Conservation (phyloP, 1,284 basidiomycete genomes). For the Abortiporus biennis region DNA sequence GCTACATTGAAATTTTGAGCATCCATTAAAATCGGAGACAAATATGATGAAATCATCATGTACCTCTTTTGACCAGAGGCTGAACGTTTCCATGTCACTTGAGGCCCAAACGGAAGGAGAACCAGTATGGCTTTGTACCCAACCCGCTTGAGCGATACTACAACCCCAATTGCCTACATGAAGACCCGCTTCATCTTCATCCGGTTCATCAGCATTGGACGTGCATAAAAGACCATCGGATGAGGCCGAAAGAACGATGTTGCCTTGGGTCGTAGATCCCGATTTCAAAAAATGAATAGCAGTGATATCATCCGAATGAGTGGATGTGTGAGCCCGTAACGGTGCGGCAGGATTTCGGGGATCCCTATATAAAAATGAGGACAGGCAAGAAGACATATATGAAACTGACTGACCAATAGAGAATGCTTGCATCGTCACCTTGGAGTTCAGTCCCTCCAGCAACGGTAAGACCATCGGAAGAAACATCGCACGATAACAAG, state of each 20-base stretch:
- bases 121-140: constrained; percentile 36
- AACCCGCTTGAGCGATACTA: constrained; percentile 69
- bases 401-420: constrained; percentile 55
- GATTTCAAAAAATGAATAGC: constrained; percentile 46
- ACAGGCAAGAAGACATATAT: constrained; percentile 3
- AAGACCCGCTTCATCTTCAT: constrained; percentile 71
- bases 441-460: constrained; percentile 68
- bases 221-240: constrained; percentile 67
- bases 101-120: constrained; percentile 54
- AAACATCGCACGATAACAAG: constrained; percentile 64
- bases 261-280: constrained; percentile 8
- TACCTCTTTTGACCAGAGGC: constrained; percentile 68
- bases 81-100: constrained; percentile 84
- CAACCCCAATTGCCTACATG: constrained; percentile 72
- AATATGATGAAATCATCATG: not conserved
- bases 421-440: constrained; percentile 61
- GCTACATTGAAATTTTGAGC: constrained; percentile 13
- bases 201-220: constrained; percentile 59
- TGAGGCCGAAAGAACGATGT: constrained; percentile 57
- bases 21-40: not conserved
- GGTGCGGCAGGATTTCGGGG: constrained; percentile 45
- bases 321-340: constrained; percentile 48
- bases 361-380: constrained; percentile 49
- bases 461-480: constrained; percentile 56
- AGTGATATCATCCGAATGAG: constrained; percentile 78